Percentiles rank a stretch among this genome's conserved stretches.
These are phyloP conservation scores for Curvularia verruculosa DNA, from an alignment of 2,329 filamentous ascomycete genomes.

Conservation along the genomic window DNA sequence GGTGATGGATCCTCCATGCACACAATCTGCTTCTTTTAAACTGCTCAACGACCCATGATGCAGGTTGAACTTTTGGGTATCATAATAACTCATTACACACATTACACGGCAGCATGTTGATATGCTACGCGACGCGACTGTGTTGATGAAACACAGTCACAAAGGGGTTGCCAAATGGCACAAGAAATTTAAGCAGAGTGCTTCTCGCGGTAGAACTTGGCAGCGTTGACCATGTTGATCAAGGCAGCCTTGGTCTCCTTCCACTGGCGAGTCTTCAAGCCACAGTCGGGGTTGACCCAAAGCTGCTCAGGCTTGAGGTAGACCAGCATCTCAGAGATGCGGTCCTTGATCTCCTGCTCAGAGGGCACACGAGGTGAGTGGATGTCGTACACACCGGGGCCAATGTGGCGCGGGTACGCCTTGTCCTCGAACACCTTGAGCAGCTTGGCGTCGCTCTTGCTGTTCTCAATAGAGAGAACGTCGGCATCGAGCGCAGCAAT, in stretches of 20 bases:
- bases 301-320: conserved; percentile 97
- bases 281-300: conserved; percentile 99
- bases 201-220: conserved; percentile 95
- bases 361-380: conserved; percentile 97
- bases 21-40: conserved; percentile 26
- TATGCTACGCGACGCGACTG: conserved; percentile 42
- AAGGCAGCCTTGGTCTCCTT: conserved; percentile 97
- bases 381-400: conserved; percentile 99
- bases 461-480: conserved; percentile 99
- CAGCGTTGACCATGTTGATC: conserved; percentile 96
- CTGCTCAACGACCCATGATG: conserved; percentile 46
- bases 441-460: conserved; percentile 99
- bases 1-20: conserved; percentile 46
- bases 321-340: conserved; percentile 95
- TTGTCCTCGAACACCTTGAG: conserved; percentile 98
- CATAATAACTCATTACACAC: conserved; percentile 49
- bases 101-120: conserved; percentile 50
- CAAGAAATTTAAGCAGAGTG: conserved; percentile 64
- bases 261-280: conserved; percentile 99
- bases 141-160: conserved; percentile 43
- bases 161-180: conserved; percentile 30
- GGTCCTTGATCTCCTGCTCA: conserved; percentile 98
- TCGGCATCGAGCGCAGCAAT: conserved; percentile 97
- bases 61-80: conserved; percentile 54
- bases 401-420: conserved; percentile 96